Conservation (phyloP, 495 filamentous ascomycete genomes). For the Amniculicola lignicola region DNA sequence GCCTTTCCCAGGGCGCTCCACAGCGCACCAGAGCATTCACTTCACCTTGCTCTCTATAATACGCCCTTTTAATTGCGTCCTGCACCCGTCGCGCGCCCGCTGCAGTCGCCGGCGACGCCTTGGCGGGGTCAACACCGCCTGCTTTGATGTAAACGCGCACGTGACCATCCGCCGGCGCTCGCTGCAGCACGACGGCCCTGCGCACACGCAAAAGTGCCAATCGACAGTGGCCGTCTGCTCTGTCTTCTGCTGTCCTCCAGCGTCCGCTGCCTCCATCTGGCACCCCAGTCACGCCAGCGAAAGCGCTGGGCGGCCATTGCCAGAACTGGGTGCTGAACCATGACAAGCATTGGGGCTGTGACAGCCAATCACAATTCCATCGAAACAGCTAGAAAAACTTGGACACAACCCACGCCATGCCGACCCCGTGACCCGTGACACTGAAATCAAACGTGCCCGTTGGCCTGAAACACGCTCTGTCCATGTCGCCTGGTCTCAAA, state of each 20-base stretch:
- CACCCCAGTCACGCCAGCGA: conserved; percentile 20
- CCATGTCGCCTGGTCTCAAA: too few species aligned
- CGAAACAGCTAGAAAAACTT: conserved; percentile 31
- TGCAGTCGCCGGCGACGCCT: not conserved
- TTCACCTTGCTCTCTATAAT: not conserved
- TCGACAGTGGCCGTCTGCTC: not conserved
- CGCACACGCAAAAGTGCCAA: not conserved
- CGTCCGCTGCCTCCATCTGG: not conserved
- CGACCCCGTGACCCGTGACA: conserved; percentile 16
- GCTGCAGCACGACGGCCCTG: not conserved
- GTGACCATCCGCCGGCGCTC: not conserved
- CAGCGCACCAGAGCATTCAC: not conserved
- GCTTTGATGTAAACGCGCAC: too few species aligned
- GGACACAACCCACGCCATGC: too few species aligned
- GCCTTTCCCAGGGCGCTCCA: not conserved
- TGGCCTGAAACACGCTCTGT: too few species aligned
- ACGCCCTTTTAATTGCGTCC: not conserved
- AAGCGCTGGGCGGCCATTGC: conserved; percentile 2
- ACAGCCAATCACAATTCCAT: conserved; percentile 21
- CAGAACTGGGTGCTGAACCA: conserved; percentile 8
- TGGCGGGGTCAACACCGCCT: too few species aligned
- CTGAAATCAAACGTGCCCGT: too few species aligned
- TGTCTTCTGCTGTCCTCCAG: not conserved
- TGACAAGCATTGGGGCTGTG: conserved; percentile 10
- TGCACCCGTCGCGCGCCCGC: not conserved